Evolutionary conservation across 371 early-diverging fungal species (phyloP), one percentile per base, ranked within the genome.

Genomic region (Parasitella parasitica): DNA sequence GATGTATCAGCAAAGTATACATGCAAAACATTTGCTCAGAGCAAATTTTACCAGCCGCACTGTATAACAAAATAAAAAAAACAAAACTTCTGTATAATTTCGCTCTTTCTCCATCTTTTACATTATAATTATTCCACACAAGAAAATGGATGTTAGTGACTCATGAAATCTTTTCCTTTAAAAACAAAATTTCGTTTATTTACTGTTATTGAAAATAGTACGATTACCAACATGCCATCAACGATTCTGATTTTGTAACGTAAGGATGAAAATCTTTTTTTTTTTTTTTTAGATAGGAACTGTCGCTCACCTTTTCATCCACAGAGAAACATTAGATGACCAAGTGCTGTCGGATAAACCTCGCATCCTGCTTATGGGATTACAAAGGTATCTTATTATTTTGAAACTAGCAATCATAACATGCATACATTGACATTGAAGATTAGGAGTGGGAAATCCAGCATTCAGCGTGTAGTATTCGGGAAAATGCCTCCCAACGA

Each of bases 401-500:
- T 32, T 6, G 4, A 28, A 16, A 12, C n/a, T 38, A 37, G 13
- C n/a, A 34, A 37, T 52, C 38, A 22, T 0, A 46, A n/a, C n/a
- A n/a, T n/a, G n/a, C 46, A 46, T 12, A 24, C 18, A 24, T 24
- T 46, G 24, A 46, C 20, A 12, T 24, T 9, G 0, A 15, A 1
- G 54, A 26, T 15, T 64, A 94, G 95, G 72, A 93, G 96, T 75
- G 98, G 98, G 37, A 97, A 97, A 71, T 94, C 94, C 22, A 91
- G 91, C 71, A 97, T 97, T 48, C 89, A 92, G 56, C 85, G 85
- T 55, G 96, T 97, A 20, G 94, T 97, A 8, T 97, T 97, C 72
- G 92, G 95, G 46, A 91, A 94, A 67, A 91, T 92, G 89, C 83
- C 90, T 13, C 91, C 97, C 15, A 94, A 93, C 67, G 97, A 97